Conservation (phyloP, 331 rosid species). For the Stylosanthes scabra region DNA sequence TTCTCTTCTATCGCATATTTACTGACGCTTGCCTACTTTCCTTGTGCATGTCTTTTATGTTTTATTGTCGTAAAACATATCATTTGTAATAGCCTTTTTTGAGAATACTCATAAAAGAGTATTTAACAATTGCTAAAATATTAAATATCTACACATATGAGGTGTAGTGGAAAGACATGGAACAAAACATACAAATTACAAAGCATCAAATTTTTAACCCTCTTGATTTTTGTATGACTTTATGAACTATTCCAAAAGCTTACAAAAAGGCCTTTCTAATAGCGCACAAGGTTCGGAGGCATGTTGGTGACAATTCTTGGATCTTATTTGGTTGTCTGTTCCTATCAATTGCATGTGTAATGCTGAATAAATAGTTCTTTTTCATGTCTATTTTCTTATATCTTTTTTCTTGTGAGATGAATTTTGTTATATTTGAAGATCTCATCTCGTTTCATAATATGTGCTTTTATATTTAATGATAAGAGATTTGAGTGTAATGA, state of each 20-base stretch:
- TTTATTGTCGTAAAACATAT: not conserved
- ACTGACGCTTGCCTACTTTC: conserved; percentile 20
- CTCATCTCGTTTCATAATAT: conserved; percentile 27
- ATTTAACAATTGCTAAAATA: too few relatives aligned
- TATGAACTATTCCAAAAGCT: too few relatives aligned
- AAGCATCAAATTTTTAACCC: too few relatives aligned
- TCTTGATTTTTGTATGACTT: too few relatives aligned
- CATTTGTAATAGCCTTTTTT: conserved; percentile 19
- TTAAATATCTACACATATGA: too few relatives aligned
- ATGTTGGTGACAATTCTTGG: not conserved
- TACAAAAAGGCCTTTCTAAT: too few relatives aligned
- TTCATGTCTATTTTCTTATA: not conserved
- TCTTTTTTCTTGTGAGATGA: not conserved
- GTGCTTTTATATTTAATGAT: conserved; percentile 20
- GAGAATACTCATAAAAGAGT: too few relatives aligned
- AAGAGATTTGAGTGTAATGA: conserved; percentile 7
- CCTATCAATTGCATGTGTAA: not conserved
- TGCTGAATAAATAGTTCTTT: not conserved
- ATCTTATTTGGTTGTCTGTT: not conserved
- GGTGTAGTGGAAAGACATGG: too few relatives aligned
- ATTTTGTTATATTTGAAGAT: conserved; percentile 6
- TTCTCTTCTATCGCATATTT: conserved; percentile 4
- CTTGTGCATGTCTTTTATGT: not conserved
- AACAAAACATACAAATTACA: too few relatives aligned
- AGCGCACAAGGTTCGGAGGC: too few relatives aligned